These are phyloP conservation scores for Penicillium cataractarum DNA, from an alignment of 495 filamentous ascomycete genomes.

Conservation along the genomic window DNA sequence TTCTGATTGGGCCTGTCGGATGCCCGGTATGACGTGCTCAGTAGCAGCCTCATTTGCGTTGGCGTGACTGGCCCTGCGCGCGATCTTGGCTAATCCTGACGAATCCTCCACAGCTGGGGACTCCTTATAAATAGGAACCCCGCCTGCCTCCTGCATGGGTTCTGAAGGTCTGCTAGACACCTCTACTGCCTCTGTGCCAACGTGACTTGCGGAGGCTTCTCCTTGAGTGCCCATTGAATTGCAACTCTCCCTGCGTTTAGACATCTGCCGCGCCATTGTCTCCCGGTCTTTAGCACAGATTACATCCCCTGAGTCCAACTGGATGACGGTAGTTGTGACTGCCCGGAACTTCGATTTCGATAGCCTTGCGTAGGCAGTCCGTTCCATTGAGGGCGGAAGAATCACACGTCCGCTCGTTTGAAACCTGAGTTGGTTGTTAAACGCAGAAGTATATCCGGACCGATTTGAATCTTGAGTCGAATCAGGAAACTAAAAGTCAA, in stretches of 20 bases:
- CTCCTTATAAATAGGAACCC: background rate
- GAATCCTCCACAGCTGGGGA: background rate
- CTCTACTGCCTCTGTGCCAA: background rate
- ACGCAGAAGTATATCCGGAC: background rate
- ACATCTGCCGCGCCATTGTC: background rate
- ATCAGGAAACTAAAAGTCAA: background rate
- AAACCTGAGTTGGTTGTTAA: background rate
- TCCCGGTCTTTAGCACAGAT: constrained; percentile 11
- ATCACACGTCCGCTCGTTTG: background rate
- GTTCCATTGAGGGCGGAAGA: background rate
- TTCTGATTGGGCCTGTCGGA: background rate
- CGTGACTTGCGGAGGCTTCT: background rate
- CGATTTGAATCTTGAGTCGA: background rate
- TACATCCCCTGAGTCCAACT: constrained; percentile 7
- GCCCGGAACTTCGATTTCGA: constrained; percentile 1
- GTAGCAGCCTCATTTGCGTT: background rate
- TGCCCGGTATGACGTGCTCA: constrained; percentile 6
- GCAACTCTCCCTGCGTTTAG: background rate
- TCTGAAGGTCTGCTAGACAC: background rate
- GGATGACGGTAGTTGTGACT: constrained; percentile 8
- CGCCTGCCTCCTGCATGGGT: background rate
- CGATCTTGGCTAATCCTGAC: constrained; percentile 8
- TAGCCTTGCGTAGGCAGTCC: background rate
- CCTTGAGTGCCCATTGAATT: background rate
- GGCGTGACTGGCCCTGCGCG: constrained; percentile 4